phyloP scores from a whole-genome alignment of 2,329 filamentous ascomycete species.

The Colletotrichum lentis region DNA sequence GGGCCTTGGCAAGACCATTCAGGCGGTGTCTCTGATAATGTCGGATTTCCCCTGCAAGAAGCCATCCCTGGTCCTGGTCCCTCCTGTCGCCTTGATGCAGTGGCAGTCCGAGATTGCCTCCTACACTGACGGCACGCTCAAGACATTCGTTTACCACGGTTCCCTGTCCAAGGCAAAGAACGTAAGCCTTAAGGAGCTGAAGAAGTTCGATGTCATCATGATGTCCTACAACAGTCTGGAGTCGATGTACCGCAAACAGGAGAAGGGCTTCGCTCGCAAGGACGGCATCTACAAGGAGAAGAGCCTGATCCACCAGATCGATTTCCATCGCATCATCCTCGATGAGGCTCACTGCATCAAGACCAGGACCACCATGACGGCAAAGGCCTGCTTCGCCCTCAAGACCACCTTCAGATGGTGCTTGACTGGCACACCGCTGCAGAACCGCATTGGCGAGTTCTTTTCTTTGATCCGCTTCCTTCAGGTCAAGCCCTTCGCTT shows the following conservation, averaged over 20 bases:
- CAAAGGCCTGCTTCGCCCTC: conserved; percentile 92
- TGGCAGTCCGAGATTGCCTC: conserved; percentile 85
- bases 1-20: conserved; percentile 98
- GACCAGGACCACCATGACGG: conserved; percentile 86
- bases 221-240: conserved; percentile 95
- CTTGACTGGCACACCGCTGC: conserved; percentile 90
- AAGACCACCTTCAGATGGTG: conserved; percentile 94
- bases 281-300: conserved; percentile 81
- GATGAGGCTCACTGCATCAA: conserved; percentile 98
- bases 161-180: conserved; percentile 84
- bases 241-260: conserved; percentile 90
- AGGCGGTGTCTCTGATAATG: conserved; percentile 97
- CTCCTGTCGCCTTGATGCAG: conserved; percentile 93
- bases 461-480: conserved; percentile 94
- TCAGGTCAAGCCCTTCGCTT: conserved; percentile 86
- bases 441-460: conserved; percentile 97
- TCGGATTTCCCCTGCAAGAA: conserved; percentile 85
- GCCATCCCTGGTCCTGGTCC: conserved; percentile 87
- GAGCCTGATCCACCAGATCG: conserved; percentile 81
- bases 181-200: conserved; percentile 76
- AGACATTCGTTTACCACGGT: conserved; percentile 89
- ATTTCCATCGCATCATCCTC: conserved; percentile 90
- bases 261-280: conserved; percentile 85
- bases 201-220: conserved; percentile 90
- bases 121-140: conserved; percentile 87